A percentile compares a stretch with the other conserved stretches of the same genome.
Conservation (phyloP, 73 alveolate genomes). For the Paramecium caudatum region DNA sequence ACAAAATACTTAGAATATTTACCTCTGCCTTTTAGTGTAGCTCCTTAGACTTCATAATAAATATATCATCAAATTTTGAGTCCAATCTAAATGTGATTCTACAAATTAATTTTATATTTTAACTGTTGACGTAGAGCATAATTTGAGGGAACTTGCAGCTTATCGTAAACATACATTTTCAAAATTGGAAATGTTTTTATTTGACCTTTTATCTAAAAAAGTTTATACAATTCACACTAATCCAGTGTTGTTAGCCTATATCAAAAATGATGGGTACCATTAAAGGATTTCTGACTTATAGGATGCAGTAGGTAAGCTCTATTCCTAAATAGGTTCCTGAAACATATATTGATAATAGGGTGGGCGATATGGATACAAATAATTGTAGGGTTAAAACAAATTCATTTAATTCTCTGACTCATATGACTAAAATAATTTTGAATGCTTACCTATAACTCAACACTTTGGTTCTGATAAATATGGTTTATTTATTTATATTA, state of each 20-base stretch:
- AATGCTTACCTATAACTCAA: neutral
- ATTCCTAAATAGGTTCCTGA: neutral
- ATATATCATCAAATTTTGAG: constrained; percentile 1
- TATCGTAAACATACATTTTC: constrained; percentile 31
- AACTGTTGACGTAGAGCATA: constrained; percentile 43
- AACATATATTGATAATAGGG: neutral
- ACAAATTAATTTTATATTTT: neutral
- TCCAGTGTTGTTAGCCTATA: constrained; percentile 17
- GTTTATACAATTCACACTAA: constrained; percentile 24
- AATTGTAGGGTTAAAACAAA: constrained; percentile 15
- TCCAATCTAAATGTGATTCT: constrained; percentile 19
- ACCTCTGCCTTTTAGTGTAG: constrained; percentile 24
- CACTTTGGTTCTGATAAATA: neutral
- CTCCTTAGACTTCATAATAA: neutral
- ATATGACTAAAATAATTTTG: neutral
- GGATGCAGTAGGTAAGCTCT: neutral
- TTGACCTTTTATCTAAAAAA: constrained; percentile 41
- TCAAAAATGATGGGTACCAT: neutral
- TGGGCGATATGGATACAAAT: constrained; percentile 46
- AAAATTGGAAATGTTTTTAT: constrained; percentile 38
- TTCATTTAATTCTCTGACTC: constrained; percentile 43
- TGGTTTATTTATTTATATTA: constrained; percentile 16
- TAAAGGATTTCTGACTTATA: constrained; percentile 18
- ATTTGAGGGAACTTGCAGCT: neutral
- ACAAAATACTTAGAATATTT: neutral